Conservation (phyloP, 2,329 filamentous ascomycete species). For the Fusarium sp. region DNA sequence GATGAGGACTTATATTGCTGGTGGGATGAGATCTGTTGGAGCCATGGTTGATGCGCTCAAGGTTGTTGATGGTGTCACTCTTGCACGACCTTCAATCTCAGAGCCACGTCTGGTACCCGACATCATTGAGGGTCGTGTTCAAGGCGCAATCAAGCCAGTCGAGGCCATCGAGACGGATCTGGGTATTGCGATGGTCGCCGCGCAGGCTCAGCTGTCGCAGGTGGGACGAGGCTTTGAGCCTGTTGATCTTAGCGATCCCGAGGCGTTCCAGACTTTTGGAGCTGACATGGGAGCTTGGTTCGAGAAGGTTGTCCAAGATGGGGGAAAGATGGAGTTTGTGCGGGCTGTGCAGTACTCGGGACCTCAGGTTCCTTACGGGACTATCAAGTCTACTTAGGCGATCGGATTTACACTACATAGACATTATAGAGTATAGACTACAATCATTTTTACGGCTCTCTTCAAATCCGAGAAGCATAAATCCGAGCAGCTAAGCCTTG, state of each 20-base stretch:
- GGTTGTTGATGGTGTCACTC: conserved; percentile 68
- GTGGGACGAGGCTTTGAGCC: conserved; percentile 42
- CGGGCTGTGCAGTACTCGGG: conserved; percentile 41
- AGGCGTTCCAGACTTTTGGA: conserved; percentile 33
- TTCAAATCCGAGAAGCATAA: not conserved
- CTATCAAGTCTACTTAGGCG: conserved; percentile 1
- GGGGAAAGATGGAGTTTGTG: conserved; percentile 43
- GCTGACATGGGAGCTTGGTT: conserved; percentile 40
- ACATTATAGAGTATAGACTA: not conserved
- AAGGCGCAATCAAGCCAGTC: conserved; percentile 29
- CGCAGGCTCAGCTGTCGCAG: conserved; percentile 37
- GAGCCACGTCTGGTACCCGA: conserved; percentile 49
- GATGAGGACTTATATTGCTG: conserved; percentile 68
- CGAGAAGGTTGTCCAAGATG: conserved; percentile 40
- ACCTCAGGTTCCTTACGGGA: conserved; percentile 30
- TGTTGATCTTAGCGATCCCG: conserved; percentile 38
- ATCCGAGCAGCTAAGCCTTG: not conserved
- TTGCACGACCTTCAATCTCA: conserved; percentile 55
- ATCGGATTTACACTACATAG: not conserved
- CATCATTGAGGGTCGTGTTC: conserved; percentile 41
- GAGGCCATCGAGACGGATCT: conserved; percentile 30
- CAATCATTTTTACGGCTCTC: not conserved
- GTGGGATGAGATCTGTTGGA: conserved; percentile 64
- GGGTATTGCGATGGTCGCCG: conserved; percentile 1
- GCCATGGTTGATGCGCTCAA: conserved; percentile 70